These are phyloP conservation scores for Phaeoacremonium minimum DNA, from an alignment of 2,329 filamentous ascomycete species.

Conservation along the genomic window DNA sequence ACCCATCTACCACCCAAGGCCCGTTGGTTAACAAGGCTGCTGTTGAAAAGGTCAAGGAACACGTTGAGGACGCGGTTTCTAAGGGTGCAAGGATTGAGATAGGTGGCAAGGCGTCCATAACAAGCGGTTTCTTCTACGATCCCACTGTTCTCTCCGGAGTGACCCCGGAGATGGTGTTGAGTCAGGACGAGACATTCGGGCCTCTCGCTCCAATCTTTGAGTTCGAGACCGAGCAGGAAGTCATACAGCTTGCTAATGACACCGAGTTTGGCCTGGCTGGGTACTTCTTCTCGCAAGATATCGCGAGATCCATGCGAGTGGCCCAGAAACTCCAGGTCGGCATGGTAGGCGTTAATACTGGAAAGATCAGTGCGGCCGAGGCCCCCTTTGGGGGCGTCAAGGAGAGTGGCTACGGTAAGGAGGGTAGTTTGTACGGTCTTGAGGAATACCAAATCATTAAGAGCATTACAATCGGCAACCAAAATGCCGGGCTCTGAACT, in stretches of 20 bases:
- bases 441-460: slow-evolving; percentile 1
- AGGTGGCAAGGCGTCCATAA: slow-evolving; percentile 52
- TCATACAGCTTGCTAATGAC: slow-evolving; percentile 10
- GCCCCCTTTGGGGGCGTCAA: slow-evolving; percentile 1
- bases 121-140: slow-evolving; percentile 65
- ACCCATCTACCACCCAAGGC: slow-evolving; percentile 10
- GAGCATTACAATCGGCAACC: background rate
- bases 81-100: slow-evolving; percentile 13
- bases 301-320: background rate
- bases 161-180: slow-evolving; percentile 10
- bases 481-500: background rate
- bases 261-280: background rate
- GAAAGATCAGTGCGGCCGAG: slow-evolving; percentile 1
- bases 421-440: background rate
- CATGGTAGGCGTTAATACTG: slow-evolving; percentile 1
- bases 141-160: slow-evolving; percentile 64
- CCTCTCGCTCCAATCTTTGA: slow-evolving; percentile 11
- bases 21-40: slow-evolving; percentile 12
- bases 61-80: slow-evolving; percentile 11
- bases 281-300: slow-evolving; percentile 2
- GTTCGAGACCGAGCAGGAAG: slow-evolving; percentile 26
- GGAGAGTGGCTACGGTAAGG: slow-evolving; percentile 2
- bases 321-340: slow-evolving; percentile 1
- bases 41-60: slow-evolving; percentile 12
- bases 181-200: slow-evolving; percentile 14